Percentiles rank a stretch among this genome's conserved stretches.
These are phyloP conservation scores for Penicillium griseofulvum DNA, from an alignment of 2,329 filamentous ascomycete species.

Conservation along the genomic window DNA sequence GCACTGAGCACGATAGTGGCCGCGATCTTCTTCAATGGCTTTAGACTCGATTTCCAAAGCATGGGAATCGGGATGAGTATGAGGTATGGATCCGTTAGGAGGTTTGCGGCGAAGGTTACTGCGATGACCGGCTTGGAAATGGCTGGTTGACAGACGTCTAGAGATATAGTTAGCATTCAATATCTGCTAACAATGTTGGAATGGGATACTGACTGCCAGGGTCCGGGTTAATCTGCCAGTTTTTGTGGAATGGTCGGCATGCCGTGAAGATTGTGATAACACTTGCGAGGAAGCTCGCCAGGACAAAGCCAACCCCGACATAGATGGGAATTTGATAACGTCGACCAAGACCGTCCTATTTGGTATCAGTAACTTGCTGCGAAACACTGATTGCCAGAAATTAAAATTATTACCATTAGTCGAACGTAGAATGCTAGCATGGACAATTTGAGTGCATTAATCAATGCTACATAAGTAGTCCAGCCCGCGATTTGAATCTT, in stretches of 20 bases:
- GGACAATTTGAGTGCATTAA: slow-evolving; percentile 53
- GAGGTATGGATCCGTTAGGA: slow-evolving; percentile 56
- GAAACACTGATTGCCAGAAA: not conserved
- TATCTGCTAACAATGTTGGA: not conserved
- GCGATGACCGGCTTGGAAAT: slow-evolving; percentile 50
- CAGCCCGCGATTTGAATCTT: slow-evolving; percentile 54
- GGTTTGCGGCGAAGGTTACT: slow-evolving; percentile 50
- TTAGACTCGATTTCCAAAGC: slow-evolving; percentile 52
- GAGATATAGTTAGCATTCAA: not conserved
- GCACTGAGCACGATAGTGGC: slow-evolving; percentile 53
- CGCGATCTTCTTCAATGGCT: slow-evolving; percentile 49
- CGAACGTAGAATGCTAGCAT: slow-evolving; percentile 55
- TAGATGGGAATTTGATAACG: slow-evolving; percentile 42
- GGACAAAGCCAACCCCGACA: slow-evolving; percentile 50
- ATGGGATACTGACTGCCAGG: slow-evolving; percentile 48
- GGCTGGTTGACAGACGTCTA: slow-evolving; percentile 49
- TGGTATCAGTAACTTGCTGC: not conserved
- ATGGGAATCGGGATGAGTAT: slow-evolving; percentile 58
- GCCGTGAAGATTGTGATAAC: slow-evolving; percentile 50
- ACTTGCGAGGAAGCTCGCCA: slow-evolving; percentile 46
- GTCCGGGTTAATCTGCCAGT: slow-evolving; percentile 59
- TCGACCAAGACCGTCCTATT: slow-evolving; percentile 25
- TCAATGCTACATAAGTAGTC: slow-evolving; percentile 50
- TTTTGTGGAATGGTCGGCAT: slow-evolving; percentile 51
- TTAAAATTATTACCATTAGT: slow-evolving; percentile 40